Evolutionary conservation across 73 alveolate species (phyloP), one percentile per base, ranked within the genome.

Genomic region (Paramecium caudatum): DNA sequence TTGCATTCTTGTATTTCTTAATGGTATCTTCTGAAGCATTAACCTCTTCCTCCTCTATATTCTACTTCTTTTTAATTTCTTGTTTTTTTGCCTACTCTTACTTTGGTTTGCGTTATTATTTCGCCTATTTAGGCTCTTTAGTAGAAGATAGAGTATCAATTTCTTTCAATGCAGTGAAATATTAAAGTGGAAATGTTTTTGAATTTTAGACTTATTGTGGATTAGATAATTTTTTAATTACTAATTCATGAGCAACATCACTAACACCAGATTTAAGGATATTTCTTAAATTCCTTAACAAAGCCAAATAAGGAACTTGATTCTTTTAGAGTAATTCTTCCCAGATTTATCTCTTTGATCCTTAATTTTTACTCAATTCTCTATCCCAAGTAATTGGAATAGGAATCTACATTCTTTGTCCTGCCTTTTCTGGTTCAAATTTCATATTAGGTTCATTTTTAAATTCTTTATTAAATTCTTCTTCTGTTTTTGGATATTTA

Each of bases 381-480:
- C 91, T 88, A 23, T 91, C 94, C 94, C 93, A 91, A 4, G 95
- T 91, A 1, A 62, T n/a, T 13, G 95, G 86, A 49, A 81, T 63
- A 10, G 68, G 61, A 15, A 91, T 61, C 25, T 90, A 86, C 94
- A 91, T 50, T 32, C 94, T 91, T 55, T 17, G 5, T 25, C 92
- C 90, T 3, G 94, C 93, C 90, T 23, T 21, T 9, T 87, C 91
- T 15, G 95, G 87, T 1, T 91, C 49, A 87, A 91, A 91, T n/a
- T 48, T n/a, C 6, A 61, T 19, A 3, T 36, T n/a, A 6, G 9
- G 82, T 12, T 36, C 91, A 5, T 19, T 91, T 10, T 65, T 61
- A 27, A 82, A 82, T 30, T 21, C 41, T 17, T 84, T 33, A 23
- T 87, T 23, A 46, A 49, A 91, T 15, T 39, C 95, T 16, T 91